These are phyloP conservation scores for Ophiostoma tasmaniense DNA, from an alignment of 2,329 filamentous ascomycete genomes.

Conservation along the genomic window DNA sequence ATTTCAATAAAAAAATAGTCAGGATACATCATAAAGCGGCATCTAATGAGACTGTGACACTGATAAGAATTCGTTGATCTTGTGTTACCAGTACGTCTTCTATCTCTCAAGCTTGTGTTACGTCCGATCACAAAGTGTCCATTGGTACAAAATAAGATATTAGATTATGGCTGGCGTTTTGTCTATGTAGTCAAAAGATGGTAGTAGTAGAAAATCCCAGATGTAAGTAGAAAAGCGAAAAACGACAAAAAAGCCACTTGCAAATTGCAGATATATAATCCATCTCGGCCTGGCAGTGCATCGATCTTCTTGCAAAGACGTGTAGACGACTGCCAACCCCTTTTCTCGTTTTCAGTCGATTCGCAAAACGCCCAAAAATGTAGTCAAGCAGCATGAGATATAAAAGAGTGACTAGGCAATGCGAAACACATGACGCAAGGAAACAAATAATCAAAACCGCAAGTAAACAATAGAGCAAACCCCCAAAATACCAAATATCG, in stretches of 20 bases:
- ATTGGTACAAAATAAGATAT: constrained; percentile 1
- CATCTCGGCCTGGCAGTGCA: neutral
- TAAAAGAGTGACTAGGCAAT: neutral
- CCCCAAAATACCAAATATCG: neutral
- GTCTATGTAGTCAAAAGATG: neutral
- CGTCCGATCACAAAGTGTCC: too few relatives aligned
- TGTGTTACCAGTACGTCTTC: neutral
- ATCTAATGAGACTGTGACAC: neutral
- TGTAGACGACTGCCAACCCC: neutral
- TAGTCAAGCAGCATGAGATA: neutral
- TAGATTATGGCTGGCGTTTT: constrained; percentile 1
- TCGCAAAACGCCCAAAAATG: constrained; percentile 17
- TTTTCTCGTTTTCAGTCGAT: neutral
- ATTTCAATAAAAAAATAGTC: neutral
- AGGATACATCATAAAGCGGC: neutral
- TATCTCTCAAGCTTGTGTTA: neutral
- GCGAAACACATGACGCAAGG: neutral
- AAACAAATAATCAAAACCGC: neutral
- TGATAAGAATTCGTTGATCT: neutral
- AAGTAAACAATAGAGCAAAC: neutral
- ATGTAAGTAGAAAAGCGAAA: neutral
- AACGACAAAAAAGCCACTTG: neutral
- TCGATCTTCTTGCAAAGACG: neutral
- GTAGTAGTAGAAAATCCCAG: neutral
- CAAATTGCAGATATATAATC: neutral